These are phyloP conservation scores for Sarocladiaceae sp. DNA, from an alignment of 2,329 filamentous ascomycete species.

Conservation along the genomic window DNA sequence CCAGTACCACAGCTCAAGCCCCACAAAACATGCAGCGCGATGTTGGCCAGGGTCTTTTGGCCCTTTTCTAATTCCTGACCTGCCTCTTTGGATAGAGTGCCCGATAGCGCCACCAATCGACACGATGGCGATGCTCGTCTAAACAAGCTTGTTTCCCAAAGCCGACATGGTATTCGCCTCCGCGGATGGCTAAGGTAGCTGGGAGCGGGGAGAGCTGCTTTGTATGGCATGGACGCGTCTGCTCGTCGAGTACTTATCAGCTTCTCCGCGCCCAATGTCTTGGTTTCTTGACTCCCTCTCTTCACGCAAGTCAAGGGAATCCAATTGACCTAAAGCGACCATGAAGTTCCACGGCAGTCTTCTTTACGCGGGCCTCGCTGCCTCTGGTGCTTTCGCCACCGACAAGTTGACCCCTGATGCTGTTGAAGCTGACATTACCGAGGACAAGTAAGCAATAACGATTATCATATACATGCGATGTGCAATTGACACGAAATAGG, in stretches of 20 bases:
- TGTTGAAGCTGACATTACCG: constrained; percentile 34
- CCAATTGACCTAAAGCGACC: background rate
- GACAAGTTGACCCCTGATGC: constrained; percentile 33
- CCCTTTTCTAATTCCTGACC: no score
- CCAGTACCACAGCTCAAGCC: background rate
- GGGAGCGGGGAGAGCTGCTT: background rate
- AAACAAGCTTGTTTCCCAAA: constrained; percentile 3
- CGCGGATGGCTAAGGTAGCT: no score
- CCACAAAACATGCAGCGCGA: background rate
- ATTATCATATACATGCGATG: background rate
- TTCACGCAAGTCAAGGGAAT: background rate
- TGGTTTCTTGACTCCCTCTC: background rate
- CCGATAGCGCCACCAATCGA: background rate
- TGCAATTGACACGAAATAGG: constrained; percentile 25
- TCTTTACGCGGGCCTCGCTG: constrained; percentile 13
- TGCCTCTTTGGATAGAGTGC: background rate
- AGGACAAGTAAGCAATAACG: constrained; percentile 27
- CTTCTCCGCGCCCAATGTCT: background rate
- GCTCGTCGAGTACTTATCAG: background rate
- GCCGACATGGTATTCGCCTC: no score
- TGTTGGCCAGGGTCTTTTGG: background rate
- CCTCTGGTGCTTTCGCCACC: constrained; percentile 18
- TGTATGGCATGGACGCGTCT: no score
- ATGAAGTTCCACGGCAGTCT: constrained; percentile 17
- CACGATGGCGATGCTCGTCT: background rate